Evolutionary conservation across 768 basidiomycete genomes (phyloP), one percentile per base, ranked within the genome.

Genomic region (Sporobolomyces roseus): DNA sequence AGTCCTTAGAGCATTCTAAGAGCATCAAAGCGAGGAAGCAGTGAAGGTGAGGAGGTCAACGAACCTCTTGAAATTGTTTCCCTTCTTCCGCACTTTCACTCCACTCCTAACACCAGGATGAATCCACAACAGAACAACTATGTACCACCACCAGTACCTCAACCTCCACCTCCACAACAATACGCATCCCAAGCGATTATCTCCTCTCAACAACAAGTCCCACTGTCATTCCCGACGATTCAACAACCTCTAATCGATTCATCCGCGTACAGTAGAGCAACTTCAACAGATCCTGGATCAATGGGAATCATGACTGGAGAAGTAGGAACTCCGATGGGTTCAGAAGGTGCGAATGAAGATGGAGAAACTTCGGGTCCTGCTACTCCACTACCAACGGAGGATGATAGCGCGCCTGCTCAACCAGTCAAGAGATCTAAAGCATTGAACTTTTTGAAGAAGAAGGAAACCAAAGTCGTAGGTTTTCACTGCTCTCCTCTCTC

Each of bases 381-480:
- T 7, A 65, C 68, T 16, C 63, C 56, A 21, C 45, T 49, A 12
- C 56, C 63, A 19, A 51, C 17, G 41, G 62, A 8, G n/a, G 51
- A 32, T 46, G 53, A 49, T 54, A 25, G 30, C 30, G 21, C 12
- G 3, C 2, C 51, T 2, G 3, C 36, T 17, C 25, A 30, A 4
- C 25, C 61, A 0, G 54, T 13, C 0, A 68, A 68, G 33, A 19
- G 35, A 25, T 52, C 48, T 23, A 58, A 59, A 33, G 67, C 67
- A 10, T 49, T 68, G 33, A 68, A 68, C 43, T 78, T 61, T 77
- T 65, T 45, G 77, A 77, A 72, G 77, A 79, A 72, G 61, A 78
- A 69, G 77, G 72, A 55, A 76, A 80, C 68, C 77, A 71, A 62
- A 65, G 64, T 58, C 32, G 43, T 35, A 43, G 54, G 38, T 41